A percentile compares a stretch with the other conserved stretches of the same genome.
phyloP scores from a whole-genome alignment of 768 basidiomycete genomes.

The Scleroderma bovista region DNA sequence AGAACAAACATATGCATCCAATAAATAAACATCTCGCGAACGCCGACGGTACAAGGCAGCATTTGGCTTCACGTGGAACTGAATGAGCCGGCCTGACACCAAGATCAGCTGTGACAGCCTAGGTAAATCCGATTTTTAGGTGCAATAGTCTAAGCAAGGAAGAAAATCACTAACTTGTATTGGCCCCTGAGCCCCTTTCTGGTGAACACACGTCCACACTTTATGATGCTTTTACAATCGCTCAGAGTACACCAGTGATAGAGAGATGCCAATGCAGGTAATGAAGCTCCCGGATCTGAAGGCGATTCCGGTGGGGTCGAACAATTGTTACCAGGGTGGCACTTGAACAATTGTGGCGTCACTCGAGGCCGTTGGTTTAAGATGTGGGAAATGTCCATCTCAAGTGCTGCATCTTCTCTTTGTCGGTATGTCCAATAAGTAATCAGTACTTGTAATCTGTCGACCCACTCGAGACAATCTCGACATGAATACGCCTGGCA shows the following conservation, averaged over 20 bases:
- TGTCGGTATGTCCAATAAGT: slow-evolving; percentile 79
- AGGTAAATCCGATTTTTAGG: neutral
- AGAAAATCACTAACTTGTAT: slow-evolving; percentile 57
- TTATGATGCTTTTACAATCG: slow-evolving; percentile 70
- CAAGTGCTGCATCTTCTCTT: slow-evolving; percentile 66
- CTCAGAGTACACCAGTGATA: slow-evolving; percentile 89
- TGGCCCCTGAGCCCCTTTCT: slow-evolving; percentile 66
- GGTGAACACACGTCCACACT: slow-evolving; percentile 68
- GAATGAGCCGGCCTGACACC: slow-evolving; percentile 66
- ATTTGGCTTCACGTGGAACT: slow-evolving; percentile 59
- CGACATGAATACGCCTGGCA: slow-evolving; percentile 56
- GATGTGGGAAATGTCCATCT: slow-evolving; percentile 70
- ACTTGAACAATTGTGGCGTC: slow-evolving; percentile 44
- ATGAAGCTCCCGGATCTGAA: slow-evolving; percentile 45
- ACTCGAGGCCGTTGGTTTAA: slow-evolving; percentile 47
- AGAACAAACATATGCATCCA: slow-evolving; percentile 82
- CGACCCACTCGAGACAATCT: slow-evolving; percentile 82
- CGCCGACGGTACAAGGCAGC: slow-evolving; percentile 53
- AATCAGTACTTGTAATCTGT: slow-evolving; percentile 61
- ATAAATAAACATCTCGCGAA: slow-evolving; percentile 50
- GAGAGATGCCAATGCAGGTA: slow-evolving; percentile 54
- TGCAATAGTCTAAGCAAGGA: neutral
- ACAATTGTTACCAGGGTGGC: slow-evolving; percentile 30
- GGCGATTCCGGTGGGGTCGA: slow-evolving; percentile 47
- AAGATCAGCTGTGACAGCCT: slow-evolving; percentile 74